Evolutionary conservation across 805 yeast genomes (phyloP), one percentile per base, ranked within the genome.

Genomic region (Zygoascus biomembranicola): DNA sequence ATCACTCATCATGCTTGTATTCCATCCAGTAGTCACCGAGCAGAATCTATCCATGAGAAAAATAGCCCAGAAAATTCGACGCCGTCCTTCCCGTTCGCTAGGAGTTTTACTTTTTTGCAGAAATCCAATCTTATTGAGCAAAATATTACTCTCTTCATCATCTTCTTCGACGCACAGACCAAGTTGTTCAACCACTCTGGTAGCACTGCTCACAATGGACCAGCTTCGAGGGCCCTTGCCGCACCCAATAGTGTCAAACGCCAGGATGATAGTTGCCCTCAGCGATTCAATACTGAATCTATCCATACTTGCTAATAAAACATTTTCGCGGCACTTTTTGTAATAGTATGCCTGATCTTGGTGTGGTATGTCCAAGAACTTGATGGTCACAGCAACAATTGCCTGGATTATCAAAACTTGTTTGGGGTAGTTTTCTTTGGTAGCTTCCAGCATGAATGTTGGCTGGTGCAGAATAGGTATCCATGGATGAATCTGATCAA

Each of bases 181-280:
- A n/a, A 56, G 39, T 28, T 52, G 51, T 41, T 56, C 57, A 9
- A 56, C 59, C 16, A 56, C 46, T 35, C 59, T 35, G 13, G 59
- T 56, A 18, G 53, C 50, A 6, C 55, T 47, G 32, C 54, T 50
- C 5, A 56, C 52, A 13, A 56, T 52, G n/a, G 59, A 56, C 59
- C 59, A 56, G 43, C 57, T 56, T 26, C 57, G 46, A 6, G 59
- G 59, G 10, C 59, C 59, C 26, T 49, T 37, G 20, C 59, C 57
- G 16, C 53, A 32, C 6, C 57, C 57, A 2, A 56, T 51, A n/a
- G 57, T 51, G 20, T 56, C 59, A 46, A 56, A 56, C 14, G 59
- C 59, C 5, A 56, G 37, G n/a, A 56, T 53, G 13, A 56, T 50
- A 11, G 51, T 19, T 2, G 59, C 59, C 28, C 54, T 57, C 14